Conservation (phyloP, 2,329 filamentous ascomycete genomes). For the Daldinia eschscholtzii region DNA sequence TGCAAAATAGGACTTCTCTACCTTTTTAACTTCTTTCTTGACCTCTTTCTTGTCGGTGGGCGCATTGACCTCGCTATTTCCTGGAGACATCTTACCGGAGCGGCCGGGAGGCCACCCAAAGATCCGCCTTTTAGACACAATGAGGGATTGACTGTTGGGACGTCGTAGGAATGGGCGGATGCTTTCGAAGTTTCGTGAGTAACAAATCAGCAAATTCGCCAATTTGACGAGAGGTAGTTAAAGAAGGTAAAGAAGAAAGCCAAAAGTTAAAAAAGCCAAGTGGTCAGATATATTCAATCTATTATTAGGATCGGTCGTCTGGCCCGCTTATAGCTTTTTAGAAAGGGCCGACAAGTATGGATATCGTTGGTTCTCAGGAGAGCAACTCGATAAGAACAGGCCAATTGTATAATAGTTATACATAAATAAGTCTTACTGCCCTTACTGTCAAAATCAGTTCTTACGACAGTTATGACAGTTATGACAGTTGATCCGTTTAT, state of each 20-base stretch:
- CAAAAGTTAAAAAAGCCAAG: slow-evolving; percentile 22
- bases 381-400: background rate
- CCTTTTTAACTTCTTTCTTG: slow-evolving; percentile 54
- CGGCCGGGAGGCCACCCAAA: slow-evolving; percentile 44
- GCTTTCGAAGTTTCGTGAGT: slow-evolving; percentile 23
- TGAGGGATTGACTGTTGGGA: slow-evolving; percentile 28
- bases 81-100: slow-evolving; percentile 46
- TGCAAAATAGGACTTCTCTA: slow-evolving; percentile 70
- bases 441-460: too few relatives aligned
- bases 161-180: slow-evolving; percentile 3
- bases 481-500: background rate
- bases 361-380: slow-evolving; percentile 2
- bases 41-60: slow-evolving; percentile 44
- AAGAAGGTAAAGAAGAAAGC: background rate
- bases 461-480: background rate
- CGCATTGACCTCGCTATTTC: slow-evolving; percentile 35
- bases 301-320: slow-evolving; percentile 37
- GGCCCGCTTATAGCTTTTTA: slow-evolving; percentile 24
- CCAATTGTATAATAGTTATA: background rate
- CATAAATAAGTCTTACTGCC: slow-evolving; percentile 2
- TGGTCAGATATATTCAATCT: slow-evolving; percentile 29
- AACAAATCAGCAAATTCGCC: slow-evolving; percentile 28
- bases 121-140: slow-evolving; percentile 27
- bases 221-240: slow-evolving; percentile 23
- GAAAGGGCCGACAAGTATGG: background rate